Base-by-base conservation (phyloP, 129 eudicot species). In the Sambucus nigra region DNA sequence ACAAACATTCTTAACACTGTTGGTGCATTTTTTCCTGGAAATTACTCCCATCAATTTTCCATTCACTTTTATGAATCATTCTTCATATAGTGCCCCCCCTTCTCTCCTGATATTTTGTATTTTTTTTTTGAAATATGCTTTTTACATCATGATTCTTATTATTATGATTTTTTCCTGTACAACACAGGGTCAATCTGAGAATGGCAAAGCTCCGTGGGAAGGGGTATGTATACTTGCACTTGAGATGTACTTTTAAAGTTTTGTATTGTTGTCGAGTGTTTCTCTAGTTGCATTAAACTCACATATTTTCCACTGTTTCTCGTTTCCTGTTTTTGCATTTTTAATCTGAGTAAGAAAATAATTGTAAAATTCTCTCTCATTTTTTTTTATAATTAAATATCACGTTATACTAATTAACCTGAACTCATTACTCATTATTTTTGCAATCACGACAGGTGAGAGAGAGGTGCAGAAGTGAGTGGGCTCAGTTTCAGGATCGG, bases 201-300 rank as follows among this genome's bases (percentile, higher is more conserved):
- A 82, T 18, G 96, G 96, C 7, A 76, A 87, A 69, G 88, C 96
- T 48, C 88, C 96, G 27, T 87, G 96, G 96, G 67, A 82, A 54
- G 94, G 94, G 82, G 96, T 86, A 86, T 28, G 79, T 18, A 31
- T 51, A 51, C 46, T 6, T 39, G 2, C 41, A 35, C 42, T 15
- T 7, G 13, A 7, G 13, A 35, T 2, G 13, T 35, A 35, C 12
- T 35, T 29, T 8, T 3, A n/a, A n/a, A n/a, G n/a, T n/a, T n/a
- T n/a, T n/a, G n/a, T n/a, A n/a, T n/a, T n/a, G n/a, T n/a, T n/a
- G n/a, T n/a, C n/a, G n/a, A n/a, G n/a, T n/a, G n/a, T n/a, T n/a
- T n/a, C n/a, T n/a, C n/a, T n/a, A n/a, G n/a, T n/a, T n/a, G n/a
- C n/a, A n/a, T n/a, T n/a, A n/a, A n/a, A n/a, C n/a, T n/a, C n/a